A percentile compares a stretch with the other conserved stretches of the same genome.
Conservation (phyloP, 1,284 basidiomycete genomes). For the Blastosporella zonata region DNA sequence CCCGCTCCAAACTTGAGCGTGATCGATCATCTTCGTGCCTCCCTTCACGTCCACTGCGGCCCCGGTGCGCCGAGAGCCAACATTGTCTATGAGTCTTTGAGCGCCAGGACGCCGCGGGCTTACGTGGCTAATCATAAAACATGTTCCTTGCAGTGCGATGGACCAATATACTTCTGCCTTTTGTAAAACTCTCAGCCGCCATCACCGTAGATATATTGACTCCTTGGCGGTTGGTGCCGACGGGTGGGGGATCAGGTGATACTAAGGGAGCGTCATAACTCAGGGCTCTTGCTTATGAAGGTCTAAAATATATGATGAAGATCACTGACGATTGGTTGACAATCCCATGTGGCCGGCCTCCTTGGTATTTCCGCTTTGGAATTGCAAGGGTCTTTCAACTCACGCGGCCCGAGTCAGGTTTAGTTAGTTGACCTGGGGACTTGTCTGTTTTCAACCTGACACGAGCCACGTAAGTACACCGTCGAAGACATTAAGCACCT, state of each 20-base stretch:
- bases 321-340: not conserved
- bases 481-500: not conserved
- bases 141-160: not conserved
- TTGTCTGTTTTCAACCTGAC: not conserved
- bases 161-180: no score
- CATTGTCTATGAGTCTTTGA: no score
- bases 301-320: slow-evolving; percentile 1
- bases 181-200: slow-evolving; percentile 3
- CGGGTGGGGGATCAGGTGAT: slow-evolving; percentile 9
- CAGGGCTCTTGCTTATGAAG: not conserved
- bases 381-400: not conserved
- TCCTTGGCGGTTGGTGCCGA: slow-evolving; percentile 1
- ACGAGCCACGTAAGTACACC: not conserved
- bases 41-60: not conserved
- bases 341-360: not conserved
- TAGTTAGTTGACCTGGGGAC: not conserved
- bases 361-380: not conserved
- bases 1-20: not conserved
- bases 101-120: not conserved
- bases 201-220: slow-evolving; percentile 7
- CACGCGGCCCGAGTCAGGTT: not conserved
- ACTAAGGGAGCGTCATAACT: not conserved
- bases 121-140: not conserved
- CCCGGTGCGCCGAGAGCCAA: no score
- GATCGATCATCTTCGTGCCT: slow-evolving; percentile 3